Evolutionary conservation across 768 basidiomycete species (phyloP).

Genomic region (Lactifluus rugatus): DNA sequence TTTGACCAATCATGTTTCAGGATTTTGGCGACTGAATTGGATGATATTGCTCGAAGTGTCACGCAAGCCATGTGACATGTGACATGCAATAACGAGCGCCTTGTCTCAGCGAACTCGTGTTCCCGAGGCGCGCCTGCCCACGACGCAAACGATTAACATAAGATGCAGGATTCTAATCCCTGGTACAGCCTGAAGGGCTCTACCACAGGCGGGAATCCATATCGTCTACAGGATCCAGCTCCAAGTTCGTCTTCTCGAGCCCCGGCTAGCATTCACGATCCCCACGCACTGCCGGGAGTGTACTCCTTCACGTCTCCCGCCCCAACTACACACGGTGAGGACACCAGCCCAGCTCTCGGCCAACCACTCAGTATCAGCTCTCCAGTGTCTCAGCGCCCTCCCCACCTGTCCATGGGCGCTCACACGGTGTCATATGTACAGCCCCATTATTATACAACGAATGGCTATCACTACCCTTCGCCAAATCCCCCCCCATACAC

Average conservation of each 20-base stretch:
- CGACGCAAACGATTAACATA: neutral
- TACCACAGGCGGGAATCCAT: neutral
- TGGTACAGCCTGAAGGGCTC: slow-evolving; percentile 15
- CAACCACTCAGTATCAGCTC: slow-evolving; percentile 8
- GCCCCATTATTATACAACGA: slow-evolving; percentile 39
- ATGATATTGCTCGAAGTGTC: too few species aligned
- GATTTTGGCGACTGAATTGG: too few species aligned
- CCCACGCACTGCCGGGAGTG: slow-evolving; percentile 52
- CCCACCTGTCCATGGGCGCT: slow-evolving; percentile 46
- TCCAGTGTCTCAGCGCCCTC: slow-evolving; percentile 59
- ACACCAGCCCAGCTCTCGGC: neutral
- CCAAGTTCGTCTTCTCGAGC: slow-evolving; percentile 7
- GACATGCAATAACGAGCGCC: neutral
- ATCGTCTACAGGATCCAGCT: slow-evolving; percentile 8
- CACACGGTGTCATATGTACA: slow-evolving; percentile 51
- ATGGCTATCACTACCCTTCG: slow-evolving; percentile 23
- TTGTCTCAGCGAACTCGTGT: neutral
- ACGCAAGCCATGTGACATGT: neutral
- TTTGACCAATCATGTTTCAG: too few species aligned
- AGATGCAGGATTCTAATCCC: slow-evolving; percentile 12
- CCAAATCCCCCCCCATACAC: slow-evolving; percentile 46
- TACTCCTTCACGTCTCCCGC: slow-evolving; percentile 72
- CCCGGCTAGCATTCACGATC: slow-evolving; percentile 52
- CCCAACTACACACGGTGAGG: slow-evolving; percentile 63
- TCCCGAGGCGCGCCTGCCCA: neutral